Percentiles rank a stretch among this genome's conserved stretches.
Evolutionary conservation across 441 rosid species (phyloP).

Genomic region (Breynia disticha): DNA sequence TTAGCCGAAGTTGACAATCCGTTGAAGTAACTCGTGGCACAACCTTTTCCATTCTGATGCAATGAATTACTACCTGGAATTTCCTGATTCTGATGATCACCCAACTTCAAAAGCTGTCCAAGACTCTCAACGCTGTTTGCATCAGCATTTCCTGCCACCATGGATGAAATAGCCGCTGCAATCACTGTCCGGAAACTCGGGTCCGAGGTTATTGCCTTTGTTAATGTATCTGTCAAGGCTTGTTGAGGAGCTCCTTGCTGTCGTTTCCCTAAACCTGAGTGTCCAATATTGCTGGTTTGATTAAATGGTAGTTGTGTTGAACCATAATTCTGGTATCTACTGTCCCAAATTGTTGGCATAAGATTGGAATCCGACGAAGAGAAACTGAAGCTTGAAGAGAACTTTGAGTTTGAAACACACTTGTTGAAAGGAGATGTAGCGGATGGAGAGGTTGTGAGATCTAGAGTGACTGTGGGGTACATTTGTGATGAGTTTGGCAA

Average conservation of each 20-base stretch:
- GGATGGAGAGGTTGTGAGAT: constrained; percentile 47
- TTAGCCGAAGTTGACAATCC: constrained; percentile 34
- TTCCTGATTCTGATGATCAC: constrained; percentile 2
- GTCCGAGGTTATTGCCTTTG: constrained; percentile 59
- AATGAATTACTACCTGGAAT: constrained; percentile 9
- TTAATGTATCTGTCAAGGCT: constrained; percentile 40
- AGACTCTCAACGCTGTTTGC: constrained; percentile 8
- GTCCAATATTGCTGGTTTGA: constrained; percentile 24
- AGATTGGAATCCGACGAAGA: constrained; percentile 33
- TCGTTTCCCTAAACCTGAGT: constrained; percentile 11
- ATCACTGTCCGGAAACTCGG: constrained; percentile 55
- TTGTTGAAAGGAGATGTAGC: constrained; percentile 24
- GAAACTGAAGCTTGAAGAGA: constrained; percentile 41
- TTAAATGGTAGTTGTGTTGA: constrained; percentile 20
- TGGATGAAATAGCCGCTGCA: constrained; percentile 55
- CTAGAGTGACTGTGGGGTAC: constrained; percentile 69
- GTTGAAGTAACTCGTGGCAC: constrained; percentile 37
- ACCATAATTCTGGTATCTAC: constrained; percentile 25
- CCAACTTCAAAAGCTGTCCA: constrained; percentile 16
- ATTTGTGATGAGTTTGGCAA: constrained; percentile 34
- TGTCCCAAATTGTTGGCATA: constrained; percentile 41
- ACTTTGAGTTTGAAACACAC: constrained; percentile 24
- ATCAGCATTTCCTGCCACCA: constrained; percentile 29
- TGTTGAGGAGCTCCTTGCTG: constrained; percentile 27
- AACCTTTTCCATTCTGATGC: constrained; percentile 27